A percentile compares a stretch with the other conserved stretches of the same genome.
These are phyloP conservation scores for Metschnikowia cerradonensis DNA, from an alignment of 805 yeast genomes.

Conservation along the genomic window DNA sequence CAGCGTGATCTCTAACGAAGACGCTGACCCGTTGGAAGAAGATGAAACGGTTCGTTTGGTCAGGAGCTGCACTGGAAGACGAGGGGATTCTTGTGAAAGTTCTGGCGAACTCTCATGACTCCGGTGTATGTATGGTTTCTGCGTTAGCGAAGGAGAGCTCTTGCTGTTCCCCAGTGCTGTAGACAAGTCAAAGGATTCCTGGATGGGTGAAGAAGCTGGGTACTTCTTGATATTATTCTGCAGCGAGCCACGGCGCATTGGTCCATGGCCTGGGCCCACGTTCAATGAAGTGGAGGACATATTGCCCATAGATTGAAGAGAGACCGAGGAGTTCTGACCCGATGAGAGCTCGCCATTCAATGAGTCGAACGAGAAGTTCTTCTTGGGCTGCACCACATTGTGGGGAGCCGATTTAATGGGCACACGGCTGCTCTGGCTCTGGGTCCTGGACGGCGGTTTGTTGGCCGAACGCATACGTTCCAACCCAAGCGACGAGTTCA, in stretches of 20 bases:
- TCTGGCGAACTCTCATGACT: conserved; percentile 1
- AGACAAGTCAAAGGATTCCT: neutral
- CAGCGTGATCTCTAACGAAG: conserved; percentile 4
- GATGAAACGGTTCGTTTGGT: conserved; percentile 6
- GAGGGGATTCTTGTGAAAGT: conserved; percentile 7
- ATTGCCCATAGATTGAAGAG: conserved; percentile 7
- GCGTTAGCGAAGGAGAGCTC: neutral
- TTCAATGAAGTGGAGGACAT: neutral
- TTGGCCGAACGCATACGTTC: conserved; percentile 16
- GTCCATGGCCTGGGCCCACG: neutral
- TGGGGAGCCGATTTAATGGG: conserved; percentile 12
- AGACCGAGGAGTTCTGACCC: conserved; percentile 9
- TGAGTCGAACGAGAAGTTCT: conserved; percentile 12
- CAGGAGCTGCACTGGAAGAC: conserved; percentile 5
- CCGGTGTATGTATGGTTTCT: neutral
- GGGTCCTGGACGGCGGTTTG: conserved; percentile 7
- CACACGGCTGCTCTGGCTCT: conserved; percentile 5
- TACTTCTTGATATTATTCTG: neutral
- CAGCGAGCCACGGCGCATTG: neutral
- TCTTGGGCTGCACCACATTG: conserved; percentile 17
- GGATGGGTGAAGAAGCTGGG: conserved; percentile 6
- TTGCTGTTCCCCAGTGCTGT: conserved; percentile 3
- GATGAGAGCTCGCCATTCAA: conserved; percentile 13
- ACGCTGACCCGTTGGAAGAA: conserved; percentile 8
- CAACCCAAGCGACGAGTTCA: conserved; percentile 13